Base-by-base conservation (phyloP, 2,329 filamentous ascomycete genomes). In the Nemania serpens region DNA sequence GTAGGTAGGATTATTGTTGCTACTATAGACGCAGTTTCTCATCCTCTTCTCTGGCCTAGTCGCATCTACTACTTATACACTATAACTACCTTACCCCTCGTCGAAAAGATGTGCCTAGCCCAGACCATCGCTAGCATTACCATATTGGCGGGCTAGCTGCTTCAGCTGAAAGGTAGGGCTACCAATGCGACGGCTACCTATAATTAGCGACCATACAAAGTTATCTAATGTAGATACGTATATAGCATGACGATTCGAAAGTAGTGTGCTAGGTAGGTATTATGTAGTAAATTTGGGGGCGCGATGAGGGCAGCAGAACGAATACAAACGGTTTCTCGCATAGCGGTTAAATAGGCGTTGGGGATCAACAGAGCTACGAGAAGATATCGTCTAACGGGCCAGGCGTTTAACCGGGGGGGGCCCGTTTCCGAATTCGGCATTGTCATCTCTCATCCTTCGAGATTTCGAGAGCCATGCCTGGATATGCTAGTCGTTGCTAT, bases 81-180 rank as follows among this genome's bases (percentile, higher is more conserved):
- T n/a, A n/a, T n/a, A n/a, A n/a, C n/a, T n/a, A n/a, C n/a, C n/a
- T n/a, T 29, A 29, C 25, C 25, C 25, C 25, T 29, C 25, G 25
- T 3, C 25, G 25, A 3, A 29, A 29, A 29, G 25, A 29, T 29
- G 25, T 7, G 25, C 25, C 7, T 29, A 7, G 25, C 25, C 25
- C 25, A 29, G 25, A 29, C 25, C 25, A n/a, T 29, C 25, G 25
- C 25, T 29, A 29, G n/a, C 25, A 29, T 7, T 29, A 29, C 4
- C 7, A 29, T 29, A 29, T 29, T 29, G 7, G 25, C 25, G 25
- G 25, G 25, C 7, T 55, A 62, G 59, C 42, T 46, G 51, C 20
- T 59, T 46, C 15, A 62, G 59, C 59, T 62, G 59, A 62, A 50
- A 62, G 50, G 33, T 43, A 59, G 41, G 59, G 59, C 55, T 59